Evolutionary conservation across 2,329 filamentous ascomycete genomes (phyloP).

Genomic region (Mycosphaerella sp.): DNA sequence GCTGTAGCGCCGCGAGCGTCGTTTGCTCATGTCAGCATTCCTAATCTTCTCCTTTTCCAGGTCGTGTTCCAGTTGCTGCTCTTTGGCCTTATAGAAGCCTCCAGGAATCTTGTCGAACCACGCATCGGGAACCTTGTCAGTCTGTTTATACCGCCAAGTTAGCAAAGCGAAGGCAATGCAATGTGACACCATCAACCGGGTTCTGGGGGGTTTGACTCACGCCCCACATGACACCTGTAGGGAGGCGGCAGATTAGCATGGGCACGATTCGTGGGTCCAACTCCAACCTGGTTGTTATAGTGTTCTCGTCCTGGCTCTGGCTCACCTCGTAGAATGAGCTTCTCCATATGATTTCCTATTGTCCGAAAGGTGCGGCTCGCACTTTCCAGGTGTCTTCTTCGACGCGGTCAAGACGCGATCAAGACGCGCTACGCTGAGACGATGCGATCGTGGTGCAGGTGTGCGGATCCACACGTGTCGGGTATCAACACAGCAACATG

Average conservation of each 20-base stretch:
- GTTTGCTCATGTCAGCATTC: conserved; percentile 18
- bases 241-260: conserved; percentile 8
- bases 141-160: conserved; percentile 7
- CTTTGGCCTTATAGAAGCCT: conserved; percentile 32
- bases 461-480: conserved; percentile 8
- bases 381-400: background rate
- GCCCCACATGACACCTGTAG: conserved; percentile 23
- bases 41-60: conserved; percentile 14
- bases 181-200: conserved; percentile 2
- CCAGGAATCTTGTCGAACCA: conserved; percentile 36
- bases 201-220: conserved; percentile 9
- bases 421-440: background rate
- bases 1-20: conserved; percentile 23
- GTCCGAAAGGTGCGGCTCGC: conserved; percentile 5
- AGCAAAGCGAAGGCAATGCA: background rate
- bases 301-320: background rate
- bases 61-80: conserved; percentile 19
- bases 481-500: conserved; percentile 10
- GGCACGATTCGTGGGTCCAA: conserved; percentile 8
- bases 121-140: conserved; percentile 36
- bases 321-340: conserved; percentile 25
- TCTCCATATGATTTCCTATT: conserved; percentile 18
- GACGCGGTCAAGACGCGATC: background rate
- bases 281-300: background rate
- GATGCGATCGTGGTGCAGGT: background rate